Evolutionary conservation across 495 filamentous ascomycete genomes (phyloP).

Genomic region (Tuber aestivum): DNA sequence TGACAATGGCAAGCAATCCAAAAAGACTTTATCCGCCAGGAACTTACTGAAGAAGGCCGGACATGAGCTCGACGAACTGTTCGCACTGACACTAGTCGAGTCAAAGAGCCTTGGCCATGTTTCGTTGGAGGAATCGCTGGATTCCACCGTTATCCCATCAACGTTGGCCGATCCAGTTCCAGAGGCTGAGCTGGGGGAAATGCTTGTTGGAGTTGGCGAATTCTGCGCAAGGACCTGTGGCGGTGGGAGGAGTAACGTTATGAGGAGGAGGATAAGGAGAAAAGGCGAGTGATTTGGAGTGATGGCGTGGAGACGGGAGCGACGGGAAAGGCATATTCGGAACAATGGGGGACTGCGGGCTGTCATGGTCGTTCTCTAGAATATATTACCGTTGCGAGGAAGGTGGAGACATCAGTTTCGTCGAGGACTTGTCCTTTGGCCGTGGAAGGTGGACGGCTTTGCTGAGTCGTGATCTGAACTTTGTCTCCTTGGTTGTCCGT

Average conservation of each 20-base stretch:
- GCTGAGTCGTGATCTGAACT: neutral
- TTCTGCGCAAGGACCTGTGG: neutral
- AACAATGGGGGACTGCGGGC: neutral
- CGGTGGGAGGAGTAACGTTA: constrained; percentile 8
- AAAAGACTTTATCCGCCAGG: constrained; percentile 26
- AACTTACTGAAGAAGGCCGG: constrained; percentile 31
- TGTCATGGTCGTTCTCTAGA: neutral
- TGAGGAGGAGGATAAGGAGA: constrained; percentile 21
- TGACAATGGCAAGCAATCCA: constrained; percentile 36
- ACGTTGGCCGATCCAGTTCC: neutral
- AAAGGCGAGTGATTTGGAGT: constrained; percentile 29
- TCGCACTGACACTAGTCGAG: constrained; percentile 22
- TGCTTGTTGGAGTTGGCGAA: constrained; percentile 7
- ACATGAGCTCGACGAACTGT: constrained; percentile 28
- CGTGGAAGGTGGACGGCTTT: neutral
- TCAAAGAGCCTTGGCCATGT: constrained; percentile 27
- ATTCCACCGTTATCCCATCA: neutral
- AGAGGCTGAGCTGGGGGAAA: constrained; percentile 10
- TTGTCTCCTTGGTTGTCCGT: neutral
- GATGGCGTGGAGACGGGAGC: constrained; percentile 20
- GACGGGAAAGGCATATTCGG: neutral
- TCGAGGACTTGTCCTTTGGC: neutral
- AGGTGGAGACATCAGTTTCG: neutral
- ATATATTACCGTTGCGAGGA: neutral
- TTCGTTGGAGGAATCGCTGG: constrained; percentile 9